Evolutionary conservation across 257 asterid genomes (phyloP), one percentile per base, ranked within the genome.

Genomic region (Solanum verrucosum): DNA sequence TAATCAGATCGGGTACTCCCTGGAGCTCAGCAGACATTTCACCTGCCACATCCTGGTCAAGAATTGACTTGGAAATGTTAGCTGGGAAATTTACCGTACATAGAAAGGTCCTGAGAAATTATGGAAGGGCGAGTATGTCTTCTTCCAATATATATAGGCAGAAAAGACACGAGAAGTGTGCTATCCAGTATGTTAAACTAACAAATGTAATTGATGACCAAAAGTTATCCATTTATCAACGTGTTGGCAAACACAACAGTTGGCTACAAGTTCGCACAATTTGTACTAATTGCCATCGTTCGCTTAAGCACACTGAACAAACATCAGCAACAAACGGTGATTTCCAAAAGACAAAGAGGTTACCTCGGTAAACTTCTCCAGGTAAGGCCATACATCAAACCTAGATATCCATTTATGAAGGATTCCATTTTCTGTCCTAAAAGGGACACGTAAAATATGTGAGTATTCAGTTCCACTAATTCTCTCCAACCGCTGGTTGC

Each of bases 331-430:
- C 5, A 79, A 79, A 25, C 33, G n/a, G 84, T 23, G 8, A 78
- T 79, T 79, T 79, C 38, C 65, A 78, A 42, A 21, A 38, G 70
- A 49, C 70, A 49, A 81, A 81, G 44, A 82, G 70, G 86, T 49
- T 82, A 96, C 99, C 98, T 94, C 97, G 2, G 99, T 89, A 91
- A 92, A 97, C 82, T 91, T 93, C 93, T 97, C 99, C 81, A 97
- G 92, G 92, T 97, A 97, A 40, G 99, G 99, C 99, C 99, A 97
- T 71, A 97, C 94, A 84, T 97, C 99, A 77, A 97, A 97, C 93
- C 99, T 94, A 71, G 99, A 97, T 91, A 97, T 94, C 99, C 99
- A 97, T 88, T 97, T 90, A 49, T 92, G 96, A 87, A 97, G 98
- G 90, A 97, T 65, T 84, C 99, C 98, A 23, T 92, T 90, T 84